These are phyloP conservation scores for Ophiostoma quercus DNA, from an alignment of 2,329 filamentous ascomycete species.

Conservation along the genomic window DNA sequence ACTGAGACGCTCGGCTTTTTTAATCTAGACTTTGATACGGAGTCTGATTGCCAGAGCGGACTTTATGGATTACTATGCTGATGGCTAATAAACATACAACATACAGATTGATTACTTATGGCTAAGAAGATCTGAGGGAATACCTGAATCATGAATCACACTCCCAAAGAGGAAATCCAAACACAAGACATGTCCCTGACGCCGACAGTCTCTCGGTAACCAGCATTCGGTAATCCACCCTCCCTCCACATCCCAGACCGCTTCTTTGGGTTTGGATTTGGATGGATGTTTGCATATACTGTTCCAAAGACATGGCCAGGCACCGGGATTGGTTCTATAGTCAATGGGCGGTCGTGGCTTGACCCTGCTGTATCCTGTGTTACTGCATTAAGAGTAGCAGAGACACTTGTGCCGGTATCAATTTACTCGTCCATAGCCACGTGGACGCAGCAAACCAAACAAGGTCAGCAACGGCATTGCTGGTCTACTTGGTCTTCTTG, in stretches of 20 bases:
- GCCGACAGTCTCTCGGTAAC: background rate
- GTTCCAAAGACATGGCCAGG: background rate
- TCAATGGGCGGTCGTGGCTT: background rate
- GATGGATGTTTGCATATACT: background rate
- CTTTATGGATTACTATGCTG: no score
- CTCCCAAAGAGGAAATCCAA: background rate
- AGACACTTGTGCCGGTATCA: background rate
- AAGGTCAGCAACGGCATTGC: background rate
- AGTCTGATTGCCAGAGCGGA: no score
- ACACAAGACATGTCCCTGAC: background rate
- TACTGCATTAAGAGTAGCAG: background rate
- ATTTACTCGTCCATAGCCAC: background rate
- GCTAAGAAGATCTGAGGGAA: background rate
- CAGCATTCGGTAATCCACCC: background rate
- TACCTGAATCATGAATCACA: background rate
- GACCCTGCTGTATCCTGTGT: background rate
- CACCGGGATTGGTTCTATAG: background rate
- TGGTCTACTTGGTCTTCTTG: constrained; percentile 28
- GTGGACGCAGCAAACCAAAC: background rate
- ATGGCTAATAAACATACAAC: no score
- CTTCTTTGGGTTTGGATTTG: background rate
- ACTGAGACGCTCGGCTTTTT: no score
- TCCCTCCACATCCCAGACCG: background rate
- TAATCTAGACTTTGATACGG: no score
- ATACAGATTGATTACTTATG: no score